Evolutionary conservation across 2,329 filamentous ascomycete species (phyloP).

Genomic region (Periglandula ipomoeae): DNA sequence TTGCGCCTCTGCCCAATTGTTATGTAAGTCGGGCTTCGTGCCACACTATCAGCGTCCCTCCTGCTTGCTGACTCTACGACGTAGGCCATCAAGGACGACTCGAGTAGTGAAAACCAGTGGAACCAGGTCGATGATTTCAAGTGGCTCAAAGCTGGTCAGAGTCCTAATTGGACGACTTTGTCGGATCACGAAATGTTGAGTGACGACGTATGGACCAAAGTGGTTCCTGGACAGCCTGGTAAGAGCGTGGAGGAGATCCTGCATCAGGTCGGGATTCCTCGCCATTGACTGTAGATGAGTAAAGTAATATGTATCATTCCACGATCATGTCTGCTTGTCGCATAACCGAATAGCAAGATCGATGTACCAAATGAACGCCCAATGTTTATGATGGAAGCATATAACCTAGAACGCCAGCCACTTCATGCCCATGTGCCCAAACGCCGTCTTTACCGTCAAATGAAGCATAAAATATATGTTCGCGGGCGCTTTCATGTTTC

Average conservation of each 20-base stretch:
- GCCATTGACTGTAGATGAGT: not conserved
- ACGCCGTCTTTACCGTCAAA: not conserved
- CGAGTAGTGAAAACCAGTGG: conserved; percentile 58
- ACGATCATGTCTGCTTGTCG: no score
- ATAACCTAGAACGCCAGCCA: not conserved
- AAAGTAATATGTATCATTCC: no score
- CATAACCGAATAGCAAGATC: no score
- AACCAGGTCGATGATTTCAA: conserved; percentile 94
- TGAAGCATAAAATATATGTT: not conserved
- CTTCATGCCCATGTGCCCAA: not conserved
- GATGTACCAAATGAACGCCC: conserved; percentile 9
- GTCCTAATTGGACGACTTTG: conserved; percentile 78
- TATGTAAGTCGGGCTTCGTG: conserved; percentile 48
- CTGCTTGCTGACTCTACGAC: conserved; percentile 4
- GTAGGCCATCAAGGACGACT: conserved; percentile 21
- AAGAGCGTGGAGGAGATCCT: conserved; percentile 58
- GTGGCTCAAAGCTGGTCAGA: conserved; percentile 80
- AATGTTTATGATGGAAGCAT: not conserved
- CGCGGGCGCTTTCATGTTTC: conserved; percentile 22
- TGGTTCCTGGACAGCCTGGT: conserved; percentile 55
- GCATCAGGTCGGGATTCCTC: conserved; percentile 34
- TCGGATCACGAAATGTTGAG: conserved; percentile 48
- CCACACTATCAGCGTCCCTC: not conserved
- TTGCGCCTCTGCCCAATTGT: conserved; percentile 61
- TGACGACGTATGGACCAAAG: conserved; percentile 58